Evolutionary conservation across 2,329 filamentous ascomycete species (phyloP).

Genomic region (Diplodia seriata): DNA sequence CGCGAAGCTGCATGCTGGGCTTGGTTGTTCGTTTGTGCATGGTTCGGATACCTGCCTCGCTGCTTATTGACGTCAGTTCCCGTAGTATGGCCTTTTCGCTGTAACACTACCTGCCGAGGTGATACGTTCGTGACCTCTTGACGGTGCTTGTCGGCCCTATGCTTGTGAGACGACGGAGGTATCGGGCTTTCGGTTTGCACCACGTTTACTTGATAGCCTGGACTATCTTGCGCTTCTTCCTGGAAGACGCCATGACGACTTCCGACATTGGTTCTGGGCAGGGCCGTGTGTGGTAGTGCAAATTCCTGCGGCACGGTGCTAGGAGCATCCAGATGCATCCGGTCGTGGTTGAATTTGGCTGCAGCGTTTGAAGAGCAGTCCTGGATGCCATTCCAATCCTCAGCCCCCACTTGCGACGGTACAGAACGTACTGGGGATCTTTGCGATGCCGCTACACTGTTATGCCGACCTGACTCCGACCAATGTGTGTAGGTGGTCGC

Average conservation of each 20-base stretch:
- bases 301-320: background rate
- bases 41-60: slow-evolving; percentile 4
- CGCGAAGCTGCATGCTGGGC: background rate
- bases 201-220: background rate
- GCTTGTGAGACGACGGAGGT: slow-evolving; percentile 21
- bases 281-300: background rate
- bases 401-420: background rate
- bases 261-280: background rate
- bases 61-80: slow-evolving; percentile 4
- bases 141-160: background rate
- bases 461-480: slow-evolving; percentile 49
- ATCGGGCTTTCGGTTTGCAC: background rate
- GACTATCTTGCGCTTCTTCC: background rate
- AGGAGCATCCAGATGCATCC: slow-evolving; percentile 1
- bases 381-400: background rate
- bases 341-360: background rate
- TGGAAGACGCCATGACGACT: background rate
- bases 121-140: background rate
- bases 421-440: background rate
- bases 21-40: background rate
- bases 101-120: background rate
- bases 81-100: background rate
- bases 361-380: background rate
- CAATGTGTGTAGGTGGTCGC: slow-evolving; percentile 50
- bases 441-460: background rate